Evolutionary conservation across 129 eudicot species (phyloP).

Genomic region (Oenanthe sinensis): DNA sequence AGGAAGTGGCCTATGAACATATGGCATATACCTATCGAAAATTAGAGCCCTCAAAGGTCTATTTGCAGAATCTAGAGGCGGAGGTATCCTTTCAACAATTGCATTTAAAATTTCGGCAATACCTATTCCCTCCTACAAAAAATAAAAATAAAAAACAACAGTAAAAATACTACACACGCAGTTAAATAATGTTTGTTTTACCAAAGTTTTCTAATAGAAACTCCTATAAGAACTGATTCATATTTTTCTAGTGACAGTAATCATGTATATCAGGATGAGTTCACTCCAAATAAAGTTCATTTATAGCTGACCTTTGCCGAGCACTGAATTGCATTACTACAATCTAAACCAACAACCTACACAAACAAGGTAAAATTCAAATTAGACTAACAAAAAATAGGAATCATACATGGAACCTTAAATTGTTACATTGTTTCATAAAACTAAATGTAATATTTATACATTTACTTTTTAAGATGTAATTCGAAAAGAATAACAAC

Average conservation of each 20-base stretch:
- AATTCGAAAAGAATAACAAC: neutral
- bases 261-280: neutral
- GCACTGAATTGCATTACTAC: conserved; percentile 90
- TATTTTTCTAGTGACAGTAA: neutral
- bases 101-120: conserved; percentile 75
- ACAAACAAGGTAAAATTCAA: neutral
- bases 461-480: neutral
- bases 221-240: neutral
- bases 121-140: conserved; percentile 87
- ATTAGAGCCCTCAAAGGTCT: conserved; percentile 93
- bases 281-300: conserved; percentile 1
- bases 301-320: conserved; percentile 77
- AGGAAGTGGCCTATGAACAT: neutral
- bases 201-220: neutral
- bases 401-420: neutral
- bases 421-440: neutral
- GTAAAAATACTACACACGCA: neutral
- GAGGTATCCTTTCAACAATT: conserved; percentile 75
- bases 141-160: neutral
- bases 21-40: conserved; percentile 64
- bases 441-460: neutral
- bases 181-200: neutral
- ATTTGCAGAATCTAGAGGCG: conserved; percentile 72
- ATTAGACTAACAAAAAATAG: neutral
- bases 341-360: conserved; percentile 87